These are phyloP conservation scores for Diversispora epigaea DNA, from an alignment of 192 early-diverging fungal species.

Conservation along the genomic window DNA sequence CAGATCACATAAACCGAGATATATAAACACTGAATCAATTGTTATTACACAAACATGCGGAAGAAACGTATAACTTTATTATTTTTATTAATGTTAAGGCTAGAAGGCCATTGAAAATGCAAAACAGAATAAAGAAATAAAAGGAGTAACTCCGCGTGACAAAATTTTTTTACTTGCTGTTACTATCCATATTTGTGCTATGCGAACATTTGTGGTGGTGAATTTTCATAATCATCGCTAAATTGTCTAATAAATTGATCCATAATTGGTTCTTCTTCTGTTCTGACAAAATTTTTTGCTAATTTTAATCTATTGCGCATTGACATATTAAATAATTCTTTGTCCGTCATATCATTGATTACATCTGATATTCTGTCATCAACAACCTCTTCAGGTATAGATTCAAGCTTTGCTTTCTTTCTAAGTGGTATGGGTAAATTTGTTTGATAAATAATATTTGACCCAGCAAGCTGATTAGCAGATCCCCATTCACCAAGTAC, in stretches of 20 bases:
- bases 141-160: not conserved
- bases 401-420: slow-evolving; percentile 9
- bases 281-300: too few species aligned
- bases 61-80: slow-evolving; percentile 1
- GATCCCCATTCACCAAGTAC: slow-evolving; percentile 10
- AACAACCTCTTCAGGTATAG: not conserved
- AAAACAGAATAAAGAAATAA: not conserved
- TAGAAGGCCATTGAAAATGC: slow-evolving; percentile 1
- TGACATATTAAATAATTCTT: slow-evolving; percentile 25
- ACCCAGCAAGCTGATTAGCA: not conserved
- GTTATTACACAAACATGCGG: not conserved
- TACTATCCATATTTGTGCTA: slow-evolving; percentile 17
- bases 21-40: not conserved
- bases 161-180: not conserved
- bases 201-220: slow-evolving; percentile 1
- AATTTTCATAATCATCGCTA: too few species aligned
- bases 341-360: slow-evolving; percentile 15
- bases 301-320: slow-evolving; percentile 12
- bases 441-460: not conserved
- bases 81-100: slow-evolving; percentile 8
- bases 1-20: not conserved
- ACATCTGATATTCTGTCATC: slow-evolving; percentile 4
- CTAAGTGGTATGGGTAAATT: not conserved
- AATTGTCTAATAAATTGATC: too few species aligned
- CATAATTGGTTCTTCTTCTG: too few species aligned